Base-by-base conservation (phyloP, 805 yeast species). In the Metschnikowia cubensis region DNA sequence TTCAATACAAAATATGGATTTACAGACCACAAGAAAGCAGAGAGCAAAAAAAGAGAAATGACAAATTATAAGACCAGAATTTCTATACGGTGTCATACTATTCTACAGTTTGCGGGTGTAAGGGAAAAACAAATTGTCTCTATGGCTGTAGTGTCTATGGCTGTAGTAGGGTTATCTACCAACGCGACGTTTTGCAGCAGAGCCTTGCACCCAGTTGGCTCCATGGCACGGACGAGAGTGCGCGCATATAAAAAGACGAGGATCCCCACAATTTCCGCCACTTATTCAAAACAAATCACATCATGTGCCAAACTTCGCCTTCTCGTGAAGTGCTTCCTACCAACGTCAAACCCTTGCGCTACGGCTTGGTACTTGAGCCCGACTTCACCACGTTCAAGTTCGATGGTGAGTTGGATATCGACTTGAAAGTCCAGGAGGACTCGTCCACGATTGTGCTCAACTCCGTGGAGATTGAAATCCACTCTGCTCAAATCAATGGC, bases 381-480 rank as follows among this genome's bases (percentile, higher is more conserved):
- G 57, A 62, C 57, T 77, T 84, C 51, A 73, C 73, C 43, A 75
- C 77, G 10, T 83, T 83, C 73, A 82, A 77, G 50, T 84, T 80
- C 59, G 68, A 70, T 43, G 89, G 89, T 59, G 66, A 64, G 31
- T 80, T 76, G 53, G 68, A 71, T 44, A 81, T 84, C 57, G 82
- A 79, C 45, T 70, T 84, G 56, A 66, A 71, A 39, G 82, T 83
- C 41, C 71, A 74, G 39, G 83, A 80, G 52, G 56, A 63, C 33
- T 66, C 81, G 36, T 64, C 74, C 52, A 63, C 62, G 25, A 73
- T 84, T 50, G 70, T 77, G 22, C 70, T 89, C 60, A 87, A 89
- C 72, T 63, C 81, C 18, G 58, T 82, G 20, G 96, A 89, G 42
- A 76, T 87, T 52, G 85, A 81, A 11, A 73, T 85, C 57, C 77